Evolutionary conservation across 352 stramenopile genomes (phyloP), one percentile per base, ranked within the genome.

Genomic region (Phytophthora vignae): DNA sequence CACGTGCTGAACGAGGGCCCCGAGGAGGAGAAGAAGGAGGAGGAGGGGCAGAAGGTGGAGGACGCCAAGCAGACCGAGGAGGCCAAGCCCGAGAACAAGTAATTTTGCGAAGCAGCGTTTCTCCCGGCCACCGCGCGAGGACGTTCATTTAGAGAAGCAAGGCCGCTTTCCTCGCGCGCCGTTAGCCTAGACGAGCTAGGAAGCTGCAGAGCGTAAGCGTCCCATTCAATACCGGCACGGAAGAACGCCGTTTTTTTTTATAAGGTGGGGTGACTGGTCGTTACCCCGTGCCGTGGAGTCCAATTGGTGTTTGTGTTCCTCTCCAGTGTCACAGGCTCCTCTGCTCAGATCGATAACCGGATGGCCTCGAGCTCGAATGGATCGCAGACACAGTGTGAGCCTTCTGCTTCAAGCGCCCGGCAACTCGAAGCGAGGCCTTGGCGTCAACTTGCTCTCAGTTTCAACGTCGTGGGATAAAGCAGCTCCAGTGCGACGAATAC

Each of bases 1-100:
- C 83, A 86, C 68, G 85, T 96, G 60, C 77, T 97, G 52, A 87
- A 90, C 50, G 88, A 96, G 3, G 72, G 74, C n/a, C 79, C 74
- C 19, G 81, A 90, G 8, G 69, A 82, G 48, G 69, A 82, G 4
- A 31, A 79, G 25, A 54, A 52, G 40, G 31, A 73, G 25, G 57
- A 49, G 29, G 55, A 60, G 14, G 36, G 60, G 10, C 15, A 46
- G 15, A 42, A 58, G 55, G 14, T 27, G 2, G 29, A 50, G 15
- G 33, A 57, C 17, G 48, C 17, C 1, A 21, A 46, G 21, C 11
- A 48, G 40, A 48, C 40, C 40, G 40, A 49, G 53, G 60, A 76
- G 42, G 10, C 49, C 11, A 25, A 71, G 25, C 21, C 40, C n/a
- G 65, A 55, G 29, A 38, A 80, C 19, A 67, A 71, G 52, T 78